Base-by-base conservation (phyloP, 139 green algal species). In the Picochlorum sp. region DNA sequence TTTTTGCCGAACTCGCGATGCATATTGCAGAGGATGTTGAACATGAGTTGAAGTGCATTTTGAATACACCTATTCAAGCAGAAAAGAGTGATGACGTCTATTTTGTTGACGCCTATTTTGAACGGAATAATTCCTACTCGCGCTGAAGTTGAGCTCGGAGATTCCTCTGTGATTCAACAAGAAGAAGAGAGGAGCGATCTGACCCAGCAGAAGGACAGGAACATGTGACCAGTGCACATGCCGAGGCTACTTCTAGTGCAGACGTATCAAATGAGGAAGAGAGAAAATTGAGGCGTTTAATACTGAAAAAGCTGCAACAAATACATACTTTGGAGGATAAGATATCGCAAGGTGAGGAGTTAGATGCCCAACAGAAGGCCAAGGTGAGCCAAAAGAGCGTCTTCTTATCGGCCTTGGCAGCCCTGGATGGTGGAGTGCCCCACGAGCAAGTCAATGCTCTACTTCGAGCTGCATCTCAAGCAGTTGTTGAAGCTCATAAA, bases 281-380 rank as follows among this genome's bases (percentile, higher is more conserved):
- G 21, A 30, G 51, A 63, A 58, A 20, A 73, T 63, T 45, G 61
- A 30, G 67, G 14, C 68, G 81, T n/a, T 71, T 66, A 14, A 30
- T 95, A 60, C 44, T 57, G 13, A 91, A 91, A 70, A 95, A 95
- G 83, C 69, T 95, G 72, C 81, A 92, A 74, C 86, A 94, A 78
- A 76, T 90, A 15, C 71, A 79, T 13, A 51, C 37, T 15, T 57
- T 90, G 32, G 76, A 81, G 38, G 62, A 6, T 13, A 68, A 71
- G 10, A 20, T 62, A 55, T 47, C 26, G 18, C 47, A n/a, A 0
- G 77, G 72, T 0, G 26, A 13, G 4, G 7, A 56, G 1, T 69
- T 96, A 52, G 85, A 96, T 49, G 45, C 70, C 9, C 88, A 95
- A 79, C 88, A 96, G 78, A 55, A 57, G 2, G 81, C 75, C 41